Base-by-base conservation (phyloP, 371 early-diverging fungal genomes). In the Batrachochytrium dendrobatidis region DNA sequence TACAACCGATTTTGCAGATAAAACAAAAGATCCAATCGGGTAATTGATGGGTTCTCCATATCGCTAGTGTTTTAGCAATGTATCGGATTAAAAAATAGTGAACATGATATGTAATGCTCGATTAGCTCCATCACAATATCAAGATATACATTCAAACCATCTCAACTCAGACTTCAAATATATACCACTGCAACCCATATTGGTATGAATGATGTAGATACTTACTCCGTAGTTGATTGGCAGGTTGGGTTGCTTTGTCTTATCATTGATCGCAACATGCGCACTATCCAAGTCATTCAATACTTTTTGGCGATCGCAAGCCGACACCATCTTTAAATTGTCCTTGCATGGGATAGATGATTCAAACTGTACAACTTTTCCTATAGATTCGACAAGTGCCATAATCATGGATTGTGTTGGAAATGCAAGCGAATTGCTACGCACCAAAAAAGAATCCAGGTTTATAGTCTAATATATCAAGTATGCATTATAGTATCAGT, bases 351-450 rank as follows among this genome's bases (percentile, higher is more conserved):
- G 46, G 46, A 45, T 45, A 7, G 56, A 45, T 0, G 28, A 32
- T 48, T 46, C 58, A 31, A 50, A 48, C 24, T 55, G 22, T 1
- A 58, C 58, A 6, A 50, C 32, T 5, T 26, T 12, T 6, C 50
- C 58, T 50, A 22, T 50, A 5, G 18, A 33, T 5, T 26, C 33
- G 31, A 30, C 34, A 5, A 62, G 17, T 29, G 53, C 57, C 22
- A 15, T 12, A 29, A 62, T 56, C 62, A 62, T 56, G 22, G 44
- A 44, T 31, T 22, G 18, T 6, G 43, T 56, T 7, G 62, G 62
- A 43, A 33, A 61, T 10, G 51, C 33, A 2, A 10, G 3, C 3
- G 39, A 10, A 5, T 10, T 2, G 34, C 24, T 28, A n/a, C 15
- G 30, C 4, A 7, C 53, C 1, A 12, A 24, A 26, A 25, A 2